Percentiles rank a stretch among this genome's conserved stretches.
Conservation (phyloP, 768 basidiomycete species). For the Boletus tomentosulus region DNA sequence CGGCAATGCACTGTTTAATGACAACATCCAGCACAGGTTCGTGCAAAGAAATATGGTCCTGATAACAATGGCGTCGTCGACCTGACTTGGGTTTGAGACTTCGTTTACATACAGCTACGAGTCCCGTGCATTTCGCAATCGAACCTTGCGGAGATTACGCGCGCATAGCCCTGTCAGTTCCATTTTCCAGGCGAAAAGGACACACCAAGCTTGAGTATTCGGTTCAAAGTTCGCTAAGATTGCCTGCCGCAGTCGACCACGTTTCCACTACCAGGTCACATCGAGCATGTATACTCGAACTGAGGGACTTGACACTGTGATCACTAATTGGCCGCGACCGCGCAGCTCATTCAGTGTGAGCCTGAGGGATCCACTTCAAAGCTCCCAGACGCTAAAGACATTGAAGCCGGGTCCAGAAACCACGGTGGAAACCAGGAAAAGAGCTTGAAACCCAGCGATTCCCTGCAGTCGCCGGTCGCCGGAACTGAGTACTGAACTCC, state of each 20-base stretch:
- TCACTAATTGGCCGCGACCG: neutral
- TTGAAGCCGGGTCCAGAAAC: neutral
- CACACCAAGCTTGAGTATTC: neutral
- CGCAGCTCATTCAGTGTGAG: neutral
- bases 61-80: conserved; percentile 3
- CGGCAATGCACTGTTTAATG: neutral
- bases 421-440: neutral
- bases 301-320: neutral
- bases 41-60: conserved; percentile 1
- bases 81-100: neutral
- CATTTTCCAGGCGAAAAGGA: conserved; percentile 6
- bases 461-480: conserved; percentile 15
- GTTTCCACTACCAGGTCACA: neutral
- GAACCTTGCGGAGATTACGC: conserved; percentile 21
- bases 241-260: neutral
- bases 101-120: neutral
- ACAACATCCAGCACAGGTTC: conserved; percentile 15
- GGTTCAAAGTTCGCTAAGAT: conserved; percentile 1
- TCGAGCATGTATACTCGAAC: neutral
- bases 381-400: no score
- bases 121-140: neutral
- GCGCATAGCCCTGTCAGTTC: conserved; percentile 12
- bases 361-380: neutral
- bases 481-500: conserved; percentile 5
- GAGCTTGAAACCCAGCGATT: neutral